Percentiles rank a stretch among this genome's conserved stretches.
phyloP scores from a whole-genome alignment of 2,329 filamentous ascomycete species.

The Sordariomycetes sp. region DNA sequence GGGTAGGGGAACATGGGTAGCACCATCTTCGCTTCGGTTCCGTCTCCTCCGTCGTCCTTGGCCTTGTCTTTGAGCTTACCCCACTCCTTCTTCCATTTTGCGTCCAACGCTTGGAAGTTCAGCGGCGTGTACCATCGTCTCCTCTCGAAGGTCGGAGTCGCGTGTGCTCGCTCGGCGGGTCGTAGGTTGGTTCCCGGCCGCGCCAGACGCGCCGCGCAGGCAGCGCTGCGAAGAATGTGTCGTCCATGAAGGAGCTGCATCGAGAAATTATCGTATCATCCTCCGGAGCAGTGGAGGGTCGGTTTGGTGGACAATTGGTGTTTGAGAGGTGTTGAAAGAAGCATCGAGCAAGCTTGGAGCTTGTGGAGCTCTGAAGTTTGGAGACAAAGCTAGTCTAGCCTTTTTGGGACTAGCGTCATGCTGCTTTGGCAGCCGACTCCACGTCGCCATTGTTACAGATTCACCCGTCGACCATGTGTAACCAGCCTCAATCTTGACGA shows the following conservation, averaged over 20 bases:
- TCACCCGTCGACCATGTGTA: too few species aligned
- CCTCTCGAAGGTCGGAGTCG: too few species aligned
- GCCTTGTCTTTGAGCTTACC: constrained; percentile 9
- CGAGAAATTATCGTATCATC: not conserved
- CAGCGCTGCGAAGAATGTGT: not conserved
- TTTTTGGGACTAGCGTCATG: not conserved
- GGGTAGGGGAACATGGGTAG: constrained; percentile 93
- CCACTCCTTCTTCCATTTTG: constrained; percentile 24
- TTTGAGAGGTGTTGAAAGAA: not conserved
- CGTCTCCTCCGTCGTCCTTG: constrained; percentile 4
- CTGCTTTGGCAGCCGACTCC: too few species aligned
- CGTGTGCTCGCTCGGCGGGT: not conserved
- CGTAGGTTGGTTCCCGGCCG: not conserved
- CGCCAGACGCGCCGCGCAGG: not conserved
- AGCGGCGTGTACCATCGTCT: not conserved
- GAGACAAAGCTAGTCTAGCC: not conserved
- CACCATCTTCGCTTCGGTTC: constrained; percentile 50
- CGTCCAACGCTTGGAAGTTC: not conserved
- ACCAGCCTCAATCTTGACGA: too few species aligned
- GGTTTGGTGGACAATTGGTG: too few species aligned
- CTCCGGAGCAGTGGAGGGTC: too few species aligned
- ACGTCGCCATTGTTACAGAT: too few species aligned
- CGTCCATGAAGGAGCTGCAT: not conserved
- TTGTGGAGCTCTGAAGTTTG: not conserved
- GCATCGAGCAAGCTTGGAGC: not conserved